phyloP scores from a whole-genome alignment of 2,329 filamentous ascomycete species.

The Ambrosiella cleistominuta region DNA sequence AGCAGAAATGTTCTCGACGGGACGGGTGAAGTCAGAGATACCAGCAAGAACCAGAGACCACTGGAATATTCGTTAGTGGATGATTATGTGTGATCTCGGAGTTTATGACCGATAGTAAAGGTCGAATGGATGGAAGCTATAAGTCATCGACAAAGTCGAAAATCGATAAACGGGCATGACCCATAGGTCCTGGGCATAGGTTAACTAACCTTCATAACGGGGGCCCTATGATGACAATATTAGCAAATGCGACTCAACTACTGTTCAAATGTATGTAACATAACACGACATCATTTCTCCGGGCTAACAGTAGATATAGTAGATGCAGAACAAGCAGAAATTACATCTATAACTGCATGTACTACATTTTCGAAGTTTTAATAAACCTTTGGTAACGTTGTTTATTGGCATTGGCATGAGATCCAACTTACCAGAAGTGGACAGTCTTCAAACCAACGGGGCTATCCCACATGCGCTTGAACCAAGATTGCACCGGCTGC shows the following conservation, averaged over 20 bases:
- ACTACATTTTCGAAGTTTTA: too few relatives aligned
- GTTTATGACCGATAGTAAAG: background rate
- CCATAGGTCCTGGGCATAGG: background rate
- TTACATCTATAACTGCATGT: background rate
- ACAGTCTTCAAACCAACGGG: conserved; percentile 78
- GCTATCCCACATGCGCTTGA: conserved; percentile 71
- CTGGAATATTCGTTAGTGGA: conserved; percentile 23
- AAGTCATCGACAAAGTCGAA: background rate
- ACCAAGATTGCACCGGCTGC: conserved; percentile 33
- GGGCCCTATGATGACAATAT: conserved; percentile 44
- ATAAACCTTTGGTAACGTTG: too few relatives aligned
- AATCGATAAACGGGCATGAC: background rate
- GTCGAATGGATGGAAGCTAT: background rate
- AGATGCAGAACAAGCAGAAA: background rate
- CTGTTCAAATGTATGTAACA: conserved; percentile 3
- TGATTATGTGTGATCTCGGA: background rate
- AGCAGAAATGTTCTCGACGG: conserved; percentile 79
- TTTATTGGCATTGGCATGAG: background rate
- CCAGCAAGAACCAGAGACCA: conserved; percentile 89
- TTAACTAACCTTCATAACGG: conserved; percentile 58
- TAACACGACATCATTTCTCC: background rate
- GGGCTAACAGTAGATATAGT: too few relatives aligned
- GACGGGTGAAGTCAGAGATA: conserved; percentile 77
- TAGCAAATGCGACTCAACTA: conserved; percentile 14
- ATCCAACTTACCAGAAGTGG: conserved; percentile 68